A percentile compares a stretch with the other conserved stretches of the same genome.
Conservation (phyloP, 2,329 filamentous ascomycete species). For the Fusarium paranaense region DNA sequence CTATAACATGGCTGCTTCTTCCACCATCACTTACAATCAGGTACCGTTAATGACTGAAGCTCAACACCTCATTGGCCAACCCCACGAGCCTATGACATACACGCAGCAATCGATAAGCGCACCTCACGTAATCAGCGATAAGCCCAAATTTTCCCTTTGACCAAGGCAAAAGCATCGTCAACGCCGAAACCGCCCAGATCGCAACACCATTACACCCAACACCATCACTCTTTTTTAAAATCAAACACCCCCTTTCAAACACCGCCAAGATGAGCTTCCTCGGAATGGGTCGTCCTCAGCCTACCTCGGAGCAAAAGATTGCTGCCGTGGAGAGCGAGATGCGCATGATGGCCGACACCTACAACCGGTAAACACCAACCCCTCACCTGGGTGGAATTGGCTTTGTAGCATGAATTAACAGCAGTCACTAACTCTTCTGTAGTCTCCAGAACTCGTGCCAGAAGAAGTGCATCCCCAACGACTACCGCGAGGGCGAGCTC, state of each 20-base stretch:
- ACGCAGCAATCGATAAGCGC: background rate
- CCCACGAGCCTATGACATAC: background rate
- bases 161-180: constrained; percentile 13
- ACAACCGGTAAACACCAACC: constrained; percentile 79
- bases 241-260: background rate
- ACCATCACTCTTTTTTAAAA: background rate
- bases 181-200: constrained; percentile 21
- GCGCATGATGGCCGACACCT: constrained; percentile 98
- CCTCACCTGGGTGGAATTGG: background rate
- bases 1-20: background rate
- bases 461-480: constrained; percentile 90
- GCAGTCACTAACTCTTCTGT: background rate
- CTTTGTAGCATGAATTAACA: background rate
- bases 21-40: background rate
- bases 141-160: constrained; percentile 41
- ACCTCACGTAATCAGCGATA: constrained; percentile 44
- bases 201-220: constrained; percentile 1
- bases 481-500: constrained; percentile 95
- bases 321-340: constrained; percentile 96
- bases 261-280: constrained; percentile 57
- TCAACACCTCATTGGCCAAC: background rate
- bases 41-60: background rate
- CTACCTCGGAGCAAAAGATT: constrained; percentile 96
- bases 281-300: constrained; percentile 75
- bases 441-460: constrained; percentile 91